Base-by-base conservation (phyloP, 2,329 filamentous ascomycete genomes). In the Didymella arachidicola region DNA sequence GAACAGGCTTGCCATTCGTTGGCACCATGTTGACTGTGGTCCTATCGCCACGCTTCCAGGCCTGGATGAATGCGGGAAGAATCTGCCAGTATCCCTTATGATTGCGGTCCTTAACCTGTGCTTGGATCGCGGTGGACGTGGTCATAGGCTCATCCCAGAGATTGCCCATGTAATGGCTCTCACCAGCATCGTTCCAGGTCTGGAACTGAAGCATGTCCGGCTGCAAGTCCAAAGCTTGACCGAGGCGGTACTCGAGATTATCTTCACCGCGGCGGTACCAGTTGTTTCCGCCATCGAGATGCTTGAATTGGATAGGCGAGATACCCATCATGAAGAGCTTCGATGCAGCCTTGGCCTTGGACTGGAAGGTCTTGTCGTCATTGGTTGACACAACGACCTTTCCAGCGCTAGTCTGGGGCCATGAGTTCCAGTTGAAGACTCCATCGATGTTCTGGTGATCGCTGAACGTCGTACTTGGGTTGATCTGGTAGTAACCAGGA, bases 151-250 rank as follows among this genome's bases (percentile, higher is more conserved):
- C 77, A 1, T 60, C 57, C 76, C 77, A 79, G 10, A 74, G 53
- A n/a, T 77, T 75, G 0, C 77, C 78, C 59, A 80, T 74, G 51
- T 80, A 79, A 58, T 79, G 77, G 11, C 65, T 66, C 51, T 79
- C 77, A 2, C 76, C 76, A 0, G 70, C 75, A 48, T 80, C 78
- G 47, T 80, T 79, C 77, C 78, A 80, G 14, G 75, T 78, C 45
- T 78, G 75, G 4, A 79, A 63, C 60, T 79, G 72, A 10, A 79
- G 60, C 50, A 78, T 76, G 46, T 78, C 74, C 2, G 78, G 77
- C 46, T 74, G 67, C 10, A 79, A 32, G 7, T 55, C 39, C 1
- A 79, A 66, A 11, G 73, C 69, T 55, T 65, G 70, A 27, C 47
- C 61, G 36, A 70, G 67, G 51, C 61, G 71, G 42, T 70, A 48